A percentile compares a stretch with the other conserved stretches of the same genome.
Conservation (phyloP, 2,329 filamentous ascomycete species). For the Elsinoe batatas region DNA sequence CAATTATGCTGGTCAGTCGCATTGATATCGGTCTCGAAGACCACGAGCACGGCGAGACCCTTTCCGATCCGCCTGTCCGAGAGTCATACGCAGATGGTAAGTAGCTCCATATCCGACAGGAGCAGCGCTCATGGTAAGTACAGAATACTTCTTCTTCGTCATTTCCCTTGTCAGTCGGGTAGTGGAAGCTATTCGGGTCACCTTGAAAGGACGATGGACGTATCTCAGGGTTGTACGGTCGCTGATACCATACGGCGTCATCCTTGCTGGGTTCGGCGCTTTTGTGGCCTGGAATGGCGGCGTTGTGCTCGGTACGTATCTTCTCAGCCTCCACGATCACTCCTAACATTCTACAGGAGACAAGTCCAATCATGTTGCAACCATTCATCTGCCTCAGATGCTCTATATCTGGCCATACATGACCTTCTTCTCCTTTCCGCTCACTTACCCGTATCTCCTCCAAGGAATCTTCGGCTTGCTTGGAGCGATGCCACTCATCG, state of each 20-base stretch:
- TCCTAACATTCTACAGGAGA: no score
- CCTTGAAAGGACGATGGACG: background rate
- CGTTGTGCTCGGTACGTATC: conserved; percentile 69
- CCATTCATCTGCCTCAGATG: conserved; percentile 82
- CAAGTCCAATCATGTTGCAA: conserved; percentile 87
- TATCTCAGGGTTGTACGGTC: conserved; percentile 10
- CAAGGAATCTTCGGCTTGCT: conserved; percentile 21
- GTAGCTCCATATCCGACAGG: background rate
- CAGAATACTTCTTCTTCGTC: conserved; percentile 20
- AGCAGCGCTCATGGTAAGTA: conserved; percentile 10
- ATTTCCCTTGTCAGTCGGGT: conserved; percentile 8
- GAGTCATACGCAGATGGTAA: conserved; percentile 42
- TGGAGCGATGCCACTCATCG: conserved; percentile 19
- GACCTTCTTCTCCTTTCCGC: conserved; percentile 76
- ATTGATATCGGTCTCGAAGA: conserved; percentile 43
- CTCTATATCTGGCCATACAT: conserved; percentile 92
- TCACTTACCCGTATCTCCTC: conserved; percentile 52
- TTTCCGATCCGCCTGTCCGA: conserved; percentile 42
- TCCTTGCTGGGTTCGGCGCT: conserved; percentile 56
- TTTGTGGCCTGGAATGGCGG: conserved; percentile 85
- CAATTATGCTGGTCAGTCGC: conserved; percentile 36
- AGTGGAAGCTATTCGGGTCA: background rate
- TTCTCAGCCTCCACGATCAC: no score
- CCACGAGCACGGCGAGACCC: conserved; percentile 26
- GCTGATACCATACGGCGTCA: conserved; percentile 43